Evolutionary conservation across 2,329 filamentous ascomycete species (phyloP), one percentile per base, ranked within the genome.

Genomic region (Aspergillus glaucus): DNA sequence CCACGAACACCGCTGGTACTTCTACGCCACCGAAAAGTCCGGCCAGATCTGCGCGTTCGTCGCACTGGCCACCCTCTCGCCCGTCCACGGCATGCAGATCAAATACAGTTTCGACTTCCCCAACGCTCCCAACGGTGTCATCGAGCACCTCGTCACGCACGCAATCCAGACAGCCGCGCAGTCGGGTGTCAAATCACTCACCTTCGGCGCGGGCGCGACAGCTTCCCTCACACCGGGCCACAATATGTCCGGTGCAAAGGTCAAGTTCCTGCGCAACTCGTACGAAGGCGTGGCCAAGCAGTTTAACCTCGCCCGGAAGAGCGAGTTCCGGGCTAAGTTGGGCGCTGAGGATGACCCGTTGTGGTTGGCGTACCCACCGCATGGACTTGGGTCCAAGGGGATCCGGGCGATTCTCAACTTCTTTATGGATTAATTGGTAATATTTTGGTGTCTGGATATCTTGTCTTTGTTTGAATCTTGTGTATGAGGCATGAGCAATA

Each of bases 61-160:
- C n/a, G 84, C 92, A 7, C 76, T 96, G 60, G 87, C 87, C 46
- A 87, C 89, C 67, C 81, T 96, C 24, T 81, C 86, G 3, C 88
- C 89, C 2, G 76, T 81, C 32, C 82, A 94, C 65, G 91, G 91
- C 47, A 94, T 89, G 82, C 91, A 96, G 74, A 85, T 95, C 65
- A 96, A 96, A 75, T 95, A 93, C 76, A 87, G 87, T n/a, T 82
- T 96, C 47, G 89, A 96, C 69, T 95, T 96, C 77, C 91, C 90
- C 0, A 82, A 81, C 22, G 81, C 90, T 1, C 87, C 91, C n/a
- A 88, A 82, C 41, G 91, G 91, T 43, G 85, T 87, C 30, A 95
- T 95, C 54, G 91, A 96, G 72, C 79, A 85, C 37, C 80, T 93
- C 37, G 86, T 94, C 59, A 82, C 86, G 34, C 79, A 85, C 62